Percentiles rank a stretch among this genome's conserved stretches.
Evolutionary conservation across 1,139 yeast genomes (phyloP).

Genomic region (Blastobotrys proliferans): DNA sequence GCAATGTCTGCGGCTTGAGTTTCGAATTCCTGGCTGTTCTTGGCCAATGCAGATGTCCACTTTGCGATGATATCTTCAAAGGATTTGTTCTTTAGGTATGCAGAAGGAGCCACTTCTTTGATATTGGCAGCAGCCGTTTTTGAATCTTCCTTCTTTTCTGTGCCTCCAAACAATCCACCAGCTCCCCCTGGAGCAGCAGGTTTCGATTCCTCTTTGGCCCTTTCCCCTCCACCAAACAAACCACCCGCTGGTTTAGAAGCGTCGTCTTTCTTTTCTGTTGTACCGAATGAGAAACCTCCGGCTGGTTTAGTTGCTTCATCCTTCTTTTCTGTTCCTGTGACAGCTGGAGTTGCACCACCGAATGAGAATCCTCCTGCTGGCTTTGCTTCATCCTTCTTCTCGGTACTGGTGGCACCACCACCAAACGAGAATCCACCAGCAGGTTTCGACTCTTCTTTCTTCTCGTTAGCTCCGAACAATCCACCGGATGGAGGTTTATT

Average conservation of each 20-base stretch:
- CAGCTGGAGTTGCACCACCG: conserved; percentile 5
- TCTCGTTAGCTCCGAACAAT: conserved; percentile 11
- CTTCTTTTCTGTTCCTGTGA: conserved; percentile 16
- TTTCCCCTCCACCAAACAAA: too few species aligned
- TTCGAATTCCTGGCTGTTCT: conserved; percentile 69
- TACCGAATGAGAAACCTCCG: conserved; percentile 24
- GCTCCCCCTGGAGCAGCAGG: too few species aligned
- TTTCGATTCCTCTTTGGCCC: too few species aligned
- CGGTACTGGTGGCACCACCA: conserved; percentile 18
- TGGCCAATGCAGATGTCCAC: conserved; percentile 85
- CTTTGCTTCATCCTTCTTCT: conserved; percentile 18
- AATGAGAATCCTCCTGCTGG: conserved; percentile 29
- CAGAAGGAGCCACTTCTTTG: conserved; percentile 44
- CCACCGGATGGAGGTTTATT: conserved; percentile 31
- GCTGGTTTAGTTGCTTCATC: conserved; percentile 23
- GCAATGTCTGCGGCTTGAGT: conserved; percentile 72
- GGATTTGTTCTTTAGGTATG: conserved; percentile 83
- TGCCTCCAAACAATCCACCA: background rate
- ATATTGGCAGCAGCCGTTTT: conserved; percentile 25
- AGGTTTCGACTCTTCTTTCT: conserved; percentile 13
- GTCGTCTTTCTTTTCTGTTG: conserved; percentile 18
- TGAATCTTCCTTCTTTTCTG: conserved; percentile 18
- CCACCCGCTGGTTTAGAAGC: conserved; percentile 1
- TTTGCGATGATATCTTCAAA: conserved; percentile 87
- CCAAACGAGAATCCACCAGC: conserved; percentile 15